Conservation (phyloP, 73 alveolate species). For the Uronychia setigera region DNA sequence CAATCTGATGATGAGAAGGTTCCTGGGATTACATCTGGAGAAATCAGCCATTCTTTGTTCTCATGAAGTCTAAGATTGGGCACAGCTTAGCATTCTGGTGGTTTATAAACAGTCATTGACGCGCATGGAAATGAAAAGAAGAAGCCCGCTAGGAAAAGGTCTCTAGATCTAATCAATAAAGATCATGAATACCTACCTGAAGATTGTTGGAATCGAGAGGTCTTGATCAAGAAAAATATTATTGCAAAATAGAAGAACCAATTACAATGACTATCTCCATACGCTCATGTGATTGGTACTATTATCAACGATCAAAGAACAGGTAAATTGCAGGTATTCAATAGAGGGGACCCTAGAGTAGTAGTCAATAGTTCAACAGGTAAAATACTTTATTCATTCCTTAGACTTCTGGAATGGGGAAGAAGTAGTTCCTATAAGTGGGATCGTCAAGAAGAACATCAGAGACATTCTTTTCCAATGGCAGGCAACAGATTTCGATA, state of each 20-base stretch:
- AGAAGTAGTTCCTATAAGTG: slow-evolving; percentile 23
- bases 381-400: neutral
- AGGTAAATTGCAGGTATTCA: slow-evolving; percentile 21
- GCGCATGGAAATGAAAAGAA: neutral
- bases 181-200: neutral
- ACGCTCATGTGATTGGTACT: slow-evolving; percentile 28
- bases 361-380: slow-evolving; percentile 28
- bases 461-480: slow-evolving; percentile 44
- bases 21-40: too few species aligned
- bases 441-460: slow-evolving; percentile 7
- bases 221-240: neutral
- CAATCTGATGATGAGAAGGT: too few species aligned
- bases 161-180: neutral
- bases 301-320: slow-evolving; percentile 23
- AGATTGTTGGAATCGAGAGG: neutral
- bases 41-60: too few species aligned
- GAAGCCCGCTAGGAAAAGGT: neutral
- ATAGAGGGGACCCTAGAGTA: slow-evolving; percentile 48
- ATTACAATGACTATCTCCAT: slow-evolving; percentile 10
- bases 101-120: too few species aligned
- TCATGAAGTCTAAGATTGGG: too few species aligned
- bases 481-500: slow-evolving; percentile 46
- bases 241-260: slow-evolving; percentile 8
- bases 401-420: slow-evolving; percentile 54
- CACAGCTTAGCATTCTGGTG: too few species aligned